Base-by-base conservation (phyloP, 345 rosid species). In the Eucalyptus brandiana region DNA sequence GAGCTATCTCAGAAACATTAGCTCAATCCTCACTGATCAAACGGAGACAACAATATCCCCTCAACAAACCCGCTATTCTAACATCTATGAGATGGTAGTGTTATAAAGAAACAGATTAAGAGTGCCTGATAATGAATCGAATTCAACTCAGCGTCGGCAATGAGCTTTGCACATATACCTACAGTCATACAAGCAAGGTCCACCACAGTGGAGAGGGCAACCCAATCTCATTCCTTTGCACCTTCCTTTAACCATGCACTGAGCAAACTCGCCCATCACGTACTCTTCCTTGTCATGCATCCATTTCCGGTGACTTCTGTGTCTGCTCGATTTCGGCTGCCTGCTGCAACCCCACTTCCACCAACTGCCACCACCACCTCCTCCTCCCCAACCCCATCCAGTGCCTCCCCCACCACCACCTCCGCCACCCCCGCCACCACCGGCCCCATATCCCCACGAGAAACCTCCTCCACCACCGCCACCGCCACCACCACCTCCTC, bases 151-250 rank as follows among this genome's bases (percentile, higher is more conserved):
- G 6, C 91, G 92, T 50, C 92, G 91, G 50, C 96, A 94, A 49
- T 93, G 97, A 89, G 97, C 95, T 91, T 94, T 93, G 95, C 97
- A 95, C 95, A 92, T 93, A 24, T 91, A 60, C 86, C 90, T 92
- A 88, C 96, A 95, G 86, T 94, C 96, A 76, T 94, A 94, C 88
- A 94, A 93, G 92, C 95, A 95, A 90, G 94, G 94, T 37, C 96
- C 95, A n/a, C 95, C 95, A 40, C 96, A 94, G 50, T 94, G 97
- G 65, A 94, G 95, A 21, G 97, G 96, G 87, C 96, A 95, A 76
- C 93, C 94, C 87, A 95, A 87, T 88, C 93, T 93, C 94, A 93
- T 90, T 53, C 96, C 93, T 86, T 60, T 91, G 76, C 96, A 94
- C 89, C 95, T 93, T 88, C 95, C 95, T 87, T 83, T 91, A 37